Evolutionary conservation across 2,329 filamentous ascomycete genomes (phyloP).

Genomic region (Phaeophleospora eucalypticola): DNA sequence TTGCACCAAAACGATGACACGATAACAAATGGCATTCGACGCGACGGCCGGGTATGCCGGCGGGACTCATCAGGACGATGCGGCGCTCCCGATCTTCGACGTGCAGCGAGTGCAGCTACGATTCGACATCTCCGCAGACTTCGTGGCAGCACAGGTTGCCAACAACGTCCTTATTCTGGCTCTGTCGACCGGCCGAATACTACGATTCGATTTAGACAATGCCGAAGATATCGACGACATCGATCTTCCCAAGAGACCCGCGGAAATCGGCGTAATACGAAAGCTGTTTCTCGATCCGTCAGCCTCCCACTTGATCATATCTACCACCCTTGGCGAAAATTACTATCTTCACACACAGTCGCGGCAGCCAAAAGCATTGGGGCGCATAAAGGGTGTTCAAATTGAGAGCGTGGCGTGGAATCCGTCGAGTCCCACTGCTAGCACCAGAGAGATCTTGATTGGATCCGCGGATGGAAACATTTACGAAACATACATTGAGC

Average conservation of each 20-base stretch:
- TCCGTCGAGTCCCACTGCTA: slow-evolving; percentile 84
- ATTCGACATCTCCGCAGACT: slow-evolving; percentile 91
- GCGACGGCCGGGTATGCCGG: slow-evolving; percentile 27
- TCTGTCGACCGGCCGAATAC: slow-evolving; percentile 83
- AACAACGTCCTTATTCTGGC: slow-evolving; percentile 95
- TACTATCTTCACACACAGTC: slow-evolving; percentile 97
- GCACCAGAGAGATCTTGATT: slow-evolving; percentile 87
- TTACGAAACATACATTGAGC: slow-evolving; percentile 93
- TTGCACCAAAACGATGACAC: slow-evolving; percentile 4
- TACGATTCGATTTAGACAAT: slow-evolving; percentile 89
- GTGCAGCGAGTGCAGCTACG: slow-evolving; percentile 88
- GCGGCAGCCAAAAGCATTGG: slow-evolving; percentile 76
- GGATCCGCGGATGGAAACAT: slow-evolving; percentile 91
- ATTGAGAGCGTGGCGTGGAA: slow-evolving; percentile 95
- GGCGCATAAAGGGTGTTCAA: slow-evolving; percentile 75
- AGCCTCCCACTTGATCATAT: slow-evolving; percentile 87
- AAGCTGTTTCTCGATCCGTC: slow-evolving; percentile 97
- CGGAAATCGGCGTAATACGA: slow-evolving; percentile 86
- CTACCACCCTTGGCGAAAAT: slow-evolving; percentile 88
- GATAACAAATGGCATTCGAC: slow-evolving; percentile 23
- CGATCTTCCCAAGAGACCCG: slow-evolving; percentile 87
- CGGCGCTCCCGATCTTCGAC: slow-evolving; percentile 81
- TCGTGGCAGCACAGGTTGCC: slow-evolving; percentile 92
- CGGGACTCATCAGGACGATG: slow-evolving; percentile 39
- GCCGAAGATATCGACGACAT: slow-evolving; percentile 98